A percentile compares a stretch with the other conserved stretches of the same genome.
phyloP scores from a whole-genome alignment of 106 monocot species.

The Vanilla planifolia region DNA sequence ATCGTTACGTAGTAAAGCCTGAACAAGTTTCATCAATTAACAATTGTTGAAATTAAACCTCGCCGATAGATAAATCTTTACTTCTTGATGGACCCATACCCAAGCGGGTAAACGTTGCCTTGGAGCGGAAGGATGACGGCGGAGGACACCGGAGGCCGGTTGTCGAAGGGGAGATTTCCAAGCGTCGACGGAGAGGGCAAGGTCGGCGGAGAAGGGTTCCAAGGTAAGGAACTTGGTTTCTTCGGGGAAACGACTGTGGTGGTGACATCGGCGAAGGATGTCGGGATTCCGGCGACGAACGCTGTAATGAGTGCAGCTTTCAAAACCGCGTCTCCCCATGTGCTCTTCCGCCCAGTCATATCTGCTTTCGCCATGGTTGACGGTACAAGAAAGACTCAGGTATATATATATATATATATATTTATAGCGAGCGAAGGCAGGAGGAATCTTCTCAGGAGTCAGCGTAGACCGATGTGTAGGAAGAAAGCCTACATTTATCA shows the following conservation, averaged over 20 bases:
- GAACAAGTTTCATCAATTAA: neutral
- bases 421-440: neutral
- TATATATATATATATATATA: neutral
- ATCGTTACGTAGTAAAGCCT: conserved; percentile 48
- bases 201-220: neutral
- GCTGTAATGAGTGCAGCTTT: neutral
- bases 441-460: too few species aligned
- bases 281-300: conserved; percentile 4
- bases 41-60: neutral
- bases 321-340: neutral
- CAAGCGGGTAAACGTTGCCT: conserved; percentile 86
- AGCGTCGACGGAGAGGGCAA: neutral
- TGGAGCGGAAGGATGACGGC: conserved; percentile 70
- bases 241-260: neutral
- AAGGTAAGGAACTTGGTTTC: conserved; percentile 2
- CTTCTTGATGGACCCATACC: conserved; percentile 28
- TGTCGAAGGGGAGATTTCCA: neutral
- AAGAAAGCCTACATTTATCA: neutral
- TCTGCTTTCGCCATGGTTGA: neutral
- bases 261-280: conserved; percentile 3
- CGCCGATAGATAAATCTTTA: neutral
- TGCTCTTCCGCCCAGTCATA: neutral
- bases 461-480: neutral
- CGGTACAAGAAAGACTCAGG: neutral
- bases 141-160: conserved; percentile 4